phyloP scores from a whole-genome alignment of 192 early-diverging fungal species.

The Linnemannia hyalina region DNA sequence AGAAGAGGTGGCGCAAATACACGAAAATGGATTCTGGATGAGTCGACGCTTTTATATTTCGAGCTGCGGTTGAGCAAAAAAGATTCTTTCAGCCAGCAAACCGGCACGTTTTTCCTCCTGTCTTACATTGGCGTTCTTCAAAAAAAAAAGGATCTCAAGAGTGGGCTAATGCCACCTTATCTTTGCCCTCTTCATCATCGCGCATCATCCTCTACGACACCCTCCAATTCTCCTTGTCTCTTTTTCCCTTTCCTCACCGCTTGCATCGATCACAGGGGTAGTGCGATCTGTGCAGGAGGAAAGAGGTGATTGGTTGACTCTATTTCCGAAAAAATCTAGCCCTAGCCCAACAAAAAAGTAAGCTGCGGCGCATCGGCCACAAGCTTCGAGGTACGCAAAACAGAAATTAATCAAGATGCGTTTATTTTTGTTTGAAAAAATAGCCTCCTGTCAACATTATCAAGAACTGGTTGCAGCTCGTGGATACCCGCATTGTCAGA shows the following conservation, averaged over 20 bases:
- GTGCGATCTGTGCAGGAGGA: slow-evolving; percentile 17
- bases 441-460: slow-evolving; percentile 78
- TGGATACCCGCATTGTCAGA: slow-evolving; percentile 65
- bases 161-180: not conserved
- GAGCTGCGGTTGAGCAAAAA: not conserved
- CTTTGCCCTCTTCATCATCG: not conserved
- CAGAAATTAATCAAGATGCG: not conserved
- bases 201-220: not conserved
- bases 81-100: not conserved
- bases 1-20: not conserved
- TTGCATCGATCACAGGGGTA: not conserved
- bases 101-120: not conserved
- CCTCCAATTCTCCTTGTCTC: not conserved
- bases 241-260: not conserved
- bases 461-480: slow-evolving; percentile 79
- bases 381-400: not conserved
- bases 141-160: not conserved
- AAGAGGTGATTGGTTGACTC: not conserved
- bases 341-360: not conserved
- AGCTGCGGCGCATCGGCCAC: not conserved
- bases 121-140: not conserved
- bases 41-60: not conserved
- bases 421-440: not conserved
- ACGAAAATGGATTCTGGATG: slow-evolving; percentile 2
- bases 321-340: not conserved